phyloP scores from a whole-genome alignment of 495 filamentous ascomycete genomes.

The Mytilinidion resinicola region DNA sequence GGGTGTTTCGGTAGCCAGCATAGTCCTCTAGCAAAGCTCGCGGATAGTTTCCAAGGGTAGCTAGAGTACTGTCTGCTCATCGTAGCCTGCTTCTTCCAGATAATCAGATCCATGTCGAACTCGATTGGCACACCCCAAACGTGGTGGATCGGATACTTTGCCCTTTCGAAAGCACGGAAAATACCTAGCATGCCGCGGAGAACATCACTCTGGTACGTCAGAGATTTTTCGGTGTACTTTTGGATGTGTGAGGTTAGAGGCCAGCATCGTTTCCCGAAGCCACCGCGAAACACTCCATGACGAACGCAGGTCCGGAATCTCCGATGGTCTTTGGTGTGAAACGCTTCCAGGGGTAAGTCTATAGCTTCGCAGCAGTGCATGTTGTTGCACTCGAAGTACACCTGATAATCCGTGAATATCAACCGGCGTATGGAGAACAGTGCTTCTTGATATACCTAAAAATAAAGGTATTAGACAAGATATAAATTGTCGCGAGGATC shows the following conservation, averaged over 20 bases:
- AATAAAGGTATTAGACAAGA: not conserved
- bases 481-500: not conserved
- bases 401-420: conserved; percentile 3
- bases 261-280: not conserved
- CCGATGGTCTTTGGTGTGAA: not conserved
- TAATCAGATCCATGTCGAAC: not conserved
- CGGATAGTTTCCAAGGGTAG: conserved; percentile 1
- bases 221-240: not conserved
- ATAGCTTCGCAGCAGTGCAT: conserved; percentile 1
- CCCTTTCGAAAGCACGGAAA: not conserved
- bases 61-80: not conserved
- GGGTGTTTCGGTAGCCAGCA: not conserved
- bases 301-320: not conserved
- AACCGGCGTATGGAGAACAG: not conserved
- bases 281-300: not conserved
- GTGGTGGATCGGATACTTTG: not conserved
- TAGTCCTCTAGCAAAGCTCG: not conserved
- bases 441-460: conserved; percentile 4
- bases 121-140: not conserved
- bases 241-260: conserved; percentile 1
- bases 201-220: not conserved
- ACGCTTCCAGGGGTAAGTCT: not conserved
- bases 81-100: not conserved
- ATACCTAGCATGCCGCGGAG: conserved; percentile 1
- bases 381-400: conserved; percentile 2